Base-by-base conservation (phyloP, 257 asterid species). In the Haberlea rhodopensis region DNA sequence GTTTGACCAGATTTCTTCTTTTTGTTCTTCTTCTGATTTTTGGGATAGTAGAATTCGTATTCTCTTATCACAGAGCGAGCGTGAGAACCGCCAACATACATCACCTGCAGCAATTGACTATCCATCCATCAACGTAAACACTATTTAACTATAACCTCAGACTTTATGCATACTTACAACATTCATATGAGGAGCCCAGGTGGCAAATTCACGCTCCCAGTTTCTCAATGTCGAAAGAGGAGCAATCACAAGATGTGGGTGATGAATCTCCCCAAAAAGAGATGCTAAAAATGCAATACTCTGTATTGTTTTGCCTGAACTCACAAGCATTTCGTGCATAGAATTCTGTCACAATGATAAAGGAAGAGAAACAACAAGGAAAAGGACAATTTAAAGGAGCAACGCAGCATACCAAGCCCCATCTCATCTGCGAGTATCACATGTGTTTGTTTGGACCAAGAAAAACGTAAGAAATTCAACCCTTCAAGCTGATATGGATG, bases 401-500 rank as follows among this genome's bases (percentile, higher is more conserved):
- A 65, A 25, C 60, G 60, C 25, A 74, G 63, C 88, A 60, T 83
- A 94, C 99, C 99, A 75, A 94, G 97, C 54, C 98, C 98, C 98
- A 92, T 92, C 80, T 94, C 99, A 84, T 94, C 99, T 18, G 99
- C 99, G 71, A 94, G 96, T 78, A 94, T 90, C 55, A 94, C 99
- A 76, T 94, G 99, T 3, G 99, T 94, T 63, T 87, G 96, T 79
- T 94, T 94, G 69, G 87, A 84, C 99, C 99, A 94, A 70, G 99
- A 75, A 86, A 85, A 94, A 20, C 97, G 96, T 75, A 94, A 72
- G 84, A 94, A 94, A 78, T 94, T 94, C 85, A 94, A 84, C 76
- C 99, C 99, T 90, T 90, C 99, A 23, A 94, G 97, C 90, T 94
- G 99, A 78, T 94, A 94, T 19, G 99, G 99, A 75, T 94, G 97